A percentile compares a stretch with the other conserved stretches of the same genome.
Evolutionary conservation across 2,329 filamentous ascomycete species (phyloP).

Genomic region (Pseudogymnoascus destructans): DNA sequence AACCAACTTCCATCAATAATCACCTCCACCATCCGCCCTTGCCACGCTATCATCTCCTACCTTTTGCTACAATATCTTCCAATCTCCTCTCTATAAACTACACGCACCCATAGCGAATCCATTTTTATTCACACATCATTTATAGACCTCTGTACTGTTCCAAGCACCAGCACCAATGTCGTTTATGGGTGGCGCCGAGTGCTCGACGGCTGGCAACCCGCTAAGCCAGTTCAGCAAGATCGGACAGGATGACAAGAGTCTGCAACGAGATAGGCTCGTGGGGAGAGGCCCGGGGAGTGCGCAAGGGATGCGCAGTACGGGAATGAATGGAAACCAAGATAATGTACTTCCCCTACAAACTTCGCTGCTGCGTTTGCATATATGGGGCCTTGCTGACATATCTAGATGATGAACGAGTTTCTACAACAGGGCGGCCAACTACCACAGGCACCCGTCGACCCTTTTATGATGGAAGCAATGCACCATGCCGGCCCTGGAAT

Average conservation of each 20-base stretch:
- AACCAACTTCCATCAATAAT: constrained; percentile 2
- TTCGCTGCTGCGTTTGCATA: background rate
- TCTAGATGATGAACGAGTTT: constrained; percentile 84
- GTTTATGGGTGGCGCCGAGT: constrained; percentile 90
- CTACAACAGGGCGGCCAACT: constrained; percentile 62
- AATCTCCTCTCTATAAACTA: background rate
- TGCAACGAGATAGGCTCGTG: constrained; percentile 80
- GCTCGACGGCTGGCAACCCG: constrained; percentile 90
- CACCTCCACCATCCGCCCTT: background rate
- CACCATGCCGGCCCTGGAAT: constrained; percentile 21
- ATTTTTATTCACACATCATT: constrained; percentile 3
- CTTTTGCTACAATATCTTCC: background rate
- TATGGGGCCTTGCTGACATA: constrained; percentile 13
- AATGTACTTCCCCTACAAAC: constrained; percentile 35
- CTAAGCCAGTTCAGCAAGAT: constrained; percentile 97
- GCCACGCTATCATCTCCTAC: background rate
- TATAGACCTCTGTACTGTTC: background rate
- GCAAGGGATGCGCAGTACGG: constrained; percentile 64
- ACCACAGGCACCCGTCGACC: constrained; percentile 36
- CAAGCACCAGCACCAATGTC: constrained; percentile 51
- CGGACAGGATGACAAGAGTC: constrained; percentile 86
- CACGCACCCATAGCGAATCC: background rate
- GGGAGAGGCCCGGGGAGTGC: constrained; percentile 59
- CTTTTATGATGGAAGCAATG: constrained; percentile 21
- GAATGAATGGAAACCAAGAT: constrained; percentile 47